Evolutionary conservation across 257 asterid genomes (phyloP), one percentile per base, ranked within the genome.

Genomic region (Verbena officinalis): DNA sequence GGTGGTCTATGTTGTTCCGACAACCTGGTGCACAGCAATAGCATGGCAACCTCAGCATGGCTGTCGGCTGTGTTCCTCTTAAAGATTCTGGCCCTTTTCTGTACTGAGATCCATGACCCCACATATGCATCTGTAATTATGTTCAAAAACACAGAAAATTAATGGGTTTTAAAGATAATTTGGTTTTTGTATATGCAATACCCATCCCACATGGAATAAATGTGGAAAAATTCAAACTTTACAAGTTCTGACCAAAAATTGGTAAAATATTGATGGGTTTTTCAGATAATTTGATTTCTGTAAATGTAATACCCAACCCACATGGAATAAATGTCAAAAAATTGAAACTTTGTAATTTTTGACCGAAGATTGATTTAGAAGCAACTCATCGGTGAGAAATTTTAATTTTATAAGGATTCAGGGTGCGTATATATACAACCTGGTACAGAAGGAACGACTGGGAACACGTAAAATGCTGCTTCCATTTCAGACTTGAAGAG

Each of bases 61-160:
- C 81, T 5, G 81, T 75, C 1, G 84, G 84, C 65, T 79, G 84
- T 0, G 84, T 79, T 23, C 84, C 84, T 0, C 79, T 43, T 2
- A 79, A 64, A 0, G 84, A 79, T 43, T 79, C 84, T 9, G 84
- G 81, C 1, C 84, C 84, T 64, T 79, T 79, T 53, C 84, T 64
- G 67, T 79, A 79, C 65, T 79, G 84, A 1, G 84, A 79, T 54
- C 84, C 84, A 51, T 79, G 84, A 19, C 84, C 84, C 81, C 84
- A 79, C 84, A 79, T 79, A 59, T 79, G 84, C 84, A 79, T 79
- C 84, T 79, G 71, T n/a, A 9, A 4, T 9, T n/a, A 40, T 1
- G 44, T 7, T 23, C 3, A 34, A 8, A 15, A 10, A 39, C 16
- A 43, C 8, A 20, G 12, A 27, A 5, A 5, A 50, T 50, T 42